Base-by-base conservation (phyloP, 2,329 filamentous ascomycete species). In the Fusarium praegraminearum region DNA sequence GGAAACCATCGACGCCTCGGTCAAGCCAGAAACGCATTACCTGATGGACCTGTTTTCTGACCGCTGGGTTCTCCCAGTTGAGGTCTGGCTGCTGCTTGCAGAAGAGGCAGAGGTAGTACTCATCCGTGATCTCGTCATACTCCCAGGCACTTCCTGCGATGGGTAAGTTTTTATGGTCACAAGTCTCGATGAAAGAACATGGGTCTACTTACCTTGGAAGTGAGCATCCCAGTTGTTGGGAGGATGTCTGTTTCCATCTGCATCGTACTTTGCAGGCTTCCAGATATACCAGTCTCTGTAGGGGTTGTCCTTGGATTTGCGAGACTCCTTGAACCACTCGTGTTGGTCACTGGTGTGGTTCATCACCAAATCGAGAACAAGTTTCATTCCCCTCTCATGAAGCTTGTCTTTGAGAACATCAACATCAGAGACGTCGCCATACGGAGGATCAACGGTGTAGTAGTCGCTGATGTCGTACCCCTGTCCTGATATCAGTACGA, bases 21-120 rank as follows among this genome's bases (percentile, higher is more conserved):
- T 91, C 83, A 3, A 93, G 85, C 91, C 91, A 94, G 79, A 93
- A 94, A 24, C 85, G 84, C 83, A 93, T 90, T 24, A 89, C 85
- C 41, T 89, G 83, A 76, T 93, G 90, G 3, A 92, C 89, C 3
- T 89, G 90, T 57, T 85, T 79, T 35, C 90, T 85, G 5, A 92
- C 88, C 1, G 85, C 84, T 0, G 84, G 83, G 72, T 91, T 90
- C 75, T 93, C 90, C 91, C 91, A 94, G 80, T 94, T 94, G 41
- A 94, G 85, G 69, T 94, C 92, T 0, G 92, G 91, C 75, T 93
- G 91, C 69, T 91, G 87, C 7, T 84, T 85, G 43, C 87, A 87
- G 78, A 92, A 94, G 32, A 94, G 84, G 66, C 89, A 87, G 2
- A 93, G 86, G 74, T 92, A 87, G 74, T 85, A 86, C 67, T 86